Percentiles rank a stretch among this genome's conserved stretches.
Evolutionary conservation across 345 rosid species (phyloP).

Genomic region (Populus deltoides): DNA sequence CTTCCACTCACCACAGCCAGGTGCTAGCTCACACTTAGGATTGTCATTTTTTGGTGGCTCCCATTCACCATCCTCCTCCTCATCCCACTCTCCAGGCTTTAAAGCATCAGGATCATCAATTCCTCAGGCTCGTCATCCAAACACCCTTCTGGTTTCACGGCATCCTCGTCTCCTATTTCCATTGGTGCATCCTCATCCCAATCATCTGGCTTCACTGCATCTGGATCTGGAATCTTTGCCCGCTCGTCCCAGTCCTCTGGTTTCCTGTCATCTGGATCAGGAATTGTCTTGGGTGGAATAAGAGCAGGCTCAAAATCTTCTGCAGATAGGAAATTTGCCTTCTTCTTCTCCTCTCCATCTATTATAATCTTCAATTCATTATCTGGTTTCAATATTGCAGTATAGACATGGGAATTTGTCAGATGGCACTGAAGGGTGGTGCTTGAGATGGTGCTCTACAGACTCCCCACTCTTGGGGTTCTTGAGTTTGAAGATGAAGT

Average conservation of each 20-base stretch:
- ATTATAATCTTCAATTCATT: conserved; percentile 57
- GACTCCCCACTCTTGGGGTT: conserved; percentile 81
- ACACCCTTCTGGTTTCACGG: conserved; percentile 90
- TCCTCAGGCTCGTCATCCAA: conserved; percentile 88
- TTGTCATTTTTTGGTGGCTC: conserved; percentile 81
- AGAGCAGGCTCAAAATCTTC: conserved; percentile 79
- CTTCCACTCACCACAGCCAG: conserved; percentile 90
- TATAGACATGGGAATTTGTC: conserved; percentile 83
- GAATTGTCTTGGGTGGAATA: conserved; percentile 73
- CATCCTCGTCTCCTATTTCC: conserved; percentile 78
- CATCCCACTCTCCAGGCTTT: conserved; percentile 91
- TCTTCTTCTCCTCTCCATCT: conserved; percentile 84
- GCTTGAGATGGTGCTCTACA: conserved; percentile 73
- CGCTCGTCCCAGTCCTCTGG: conserved; percentile 91
- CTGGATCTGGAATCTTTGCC: conserved; percentile 68
- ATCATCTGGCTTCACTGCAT: conserved; percentile 73
- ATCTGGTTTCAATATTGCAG: conserved; percentile 69
- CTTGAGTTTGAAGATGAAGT: conserved; percentile 81
- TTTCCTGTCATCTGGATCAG: conserved; percentile 84
- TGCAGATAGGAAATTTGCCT: conserved; percentile 58
- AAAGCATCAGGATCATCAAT: conserved; percentile 83
- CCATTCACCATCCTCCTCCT: conserved; percentile 90
- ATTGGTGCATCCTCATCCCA: conserved; percentile 94
- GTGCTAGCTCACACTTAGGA: conserved; percentile 68
- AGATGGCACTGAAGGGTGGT: conserved; percentile 68